Conservation (phyloP, 176 grass and related monocot species). For the Saccharum spontaneum region DNA sequence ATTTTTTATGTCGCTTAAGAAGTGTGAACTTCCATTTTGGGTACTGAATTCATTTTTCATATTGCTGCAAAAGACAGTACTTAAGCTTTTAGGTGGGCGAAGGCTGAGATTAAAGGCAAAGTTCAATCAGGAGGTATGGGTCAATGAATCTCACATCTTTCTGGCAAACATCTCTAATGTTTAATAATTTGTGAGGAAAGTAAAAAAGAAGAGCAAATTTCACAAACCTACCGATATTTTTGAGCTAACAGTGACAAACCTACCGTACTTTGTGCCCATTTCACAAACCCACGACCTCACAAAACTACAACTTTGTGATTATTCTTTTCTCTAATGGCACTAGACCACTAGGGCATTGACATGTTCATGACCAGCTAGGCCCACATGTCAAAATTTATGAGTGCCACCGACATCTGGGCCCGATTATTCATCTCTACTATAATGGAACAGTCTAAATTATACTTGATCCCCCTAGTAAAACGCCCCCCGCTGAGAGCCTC, state of each 20-base stretch:
- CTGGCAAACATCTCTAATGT: background rate
- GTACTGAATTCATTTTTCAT: background rate
- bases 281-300: background rate
- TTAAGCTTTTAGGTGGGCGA: background rate
- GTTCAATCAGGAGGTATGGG: background rate
- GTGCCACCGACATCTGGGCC: background rate
- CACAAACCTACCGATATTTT: background rate
- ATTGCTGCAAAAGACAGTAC: background rate
- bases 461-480: too few relatives aligned
- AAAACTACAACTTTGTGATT: background rate
- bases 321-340: background rate
- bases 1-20: background rate
- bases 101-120: background rate
- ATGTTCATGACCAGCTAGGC: background rate
- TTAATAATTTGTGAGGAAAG: background rate
- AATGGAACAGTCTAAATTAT: too few relatives aligned
- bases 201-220: background rate
- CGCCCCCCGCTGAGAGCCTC: too few relatives aligned
- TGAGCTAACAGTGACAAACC: too few relatives aligned
- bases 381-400: background rate
- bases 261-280: background rate
- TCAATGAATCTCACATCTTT: background rate
- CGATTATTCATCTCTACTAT: background rate
- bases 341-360: background rate
- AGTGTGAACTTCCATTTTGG: conserved; percentile 2